Base-by-base conservation (phyloP, 805 yeast species). In the Metschnikowia amazonensis region DNA sequence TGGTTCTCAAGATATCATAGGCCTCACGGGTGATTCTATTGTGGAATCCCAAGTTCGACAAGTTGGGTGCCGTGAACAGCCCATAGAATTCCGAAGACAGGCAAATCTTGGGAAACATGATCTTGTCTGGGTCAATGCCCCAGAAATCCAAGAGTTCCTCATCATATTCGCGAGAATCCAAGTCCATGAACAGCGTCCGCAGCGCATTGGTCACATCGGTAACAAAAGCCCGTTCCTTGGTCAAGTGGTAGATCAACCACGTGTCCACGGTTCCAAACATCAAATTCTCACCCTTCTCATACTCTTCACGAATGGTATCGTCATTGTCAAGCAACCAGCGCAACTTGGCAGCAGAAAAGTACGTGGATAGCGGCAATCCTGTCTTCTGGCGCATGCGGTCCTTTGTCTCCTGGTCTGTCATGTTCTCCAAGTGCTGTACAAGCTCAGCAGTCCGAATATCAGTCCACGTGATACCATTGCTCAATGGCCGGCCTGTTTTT, bases 261-360 rank as follows among this genome's bases (percentile, higher is more conserved):
- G 96, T 81, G 66, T 90, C 98, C 36, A 92, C 84, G 23, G 97
- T 90, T 47, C 97, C 97, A 62, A 89, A 89, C 85, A 88, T 84
- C 59, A 89, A 72, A 60, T 77, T 77, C 41, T 85, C 84, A 41
- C 89, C 92, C 36, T 72, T 69, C 45, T 85, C 87, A 62, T 89
- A 88, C 42, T 83, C 81, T 32, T 77, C 77, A 51, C 77, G 69
- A 33, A 86, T 86, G 11, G 65, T 73, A 35, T 80, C 80, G 55
- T 82, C 84, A 63, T 90, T 87, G 60, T 89, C 92, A 47, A 89
- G 72, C 49, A 90, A 70, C 98, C 98, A 90, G 55, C 85, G 79
- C 59, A 89, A 77, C 66, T 90, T 90, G 29, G 94, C 82, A 31
- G 95, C 95, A 3, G 96, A 86, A 62, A 92, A 92, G 64, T 90